Percentiles rank a stretch among this genome's conserved stretches.
These are phyloP conservation scores for Begonia loranthoides DNA, from an alignment of 306 rosid species.

Conservation along the genomic window DNA sequence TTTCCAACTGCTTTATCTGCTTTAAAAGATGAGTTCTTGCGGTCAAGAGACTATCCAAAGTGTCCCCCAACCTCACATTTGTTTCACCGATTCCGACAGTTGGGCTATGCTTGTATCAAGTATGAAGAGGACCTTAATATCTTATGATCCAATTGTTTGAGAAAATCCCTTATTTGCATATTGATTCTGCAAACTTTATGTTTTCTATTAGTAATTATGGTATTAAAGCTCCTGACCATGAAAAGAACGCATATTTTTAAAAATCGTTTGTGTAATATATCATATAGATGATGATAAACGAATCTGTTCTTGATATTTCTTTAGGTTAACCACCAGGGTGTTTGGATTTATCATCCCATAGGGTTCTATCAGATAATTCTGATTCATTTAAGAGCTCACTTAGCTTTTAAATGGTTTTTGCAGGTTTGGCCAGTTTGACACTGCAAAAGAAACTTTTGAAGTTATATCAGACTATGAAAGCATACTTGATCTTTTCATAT, in stretches of 20 bases:
- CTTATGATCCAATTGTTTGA: conserved; percentile 4
- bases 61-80: conserved; percentile 96
- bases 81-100: conserved; percentile 78
- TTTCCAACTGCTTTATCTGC: conserved; percentile 78
- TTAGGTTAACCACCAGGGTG: no score
- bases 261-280: no score
- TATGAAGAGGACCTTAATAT: conserved; percentile 25
- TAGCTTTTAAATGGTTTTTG: conserved; percentile 7
- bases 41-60: conserved; percentile 95
- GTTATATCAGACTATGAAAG: conserved; percentile 79
- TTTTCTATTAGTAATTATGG: no score
- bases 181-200: neutral
- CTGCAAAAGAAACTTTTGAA: conserved; percentile 97
- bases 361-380: neutral
- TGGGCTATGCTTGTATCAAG: conserved; percentile 94
- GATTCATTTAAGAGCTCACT: neutral
- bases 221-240: no score
- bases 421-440: conserved; percentile 98
- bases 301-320: no score
- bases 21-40: conserved; percentile 80
- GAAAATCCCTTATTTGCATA: neutral
- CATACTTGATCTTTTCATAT: conserved; percentile 87
- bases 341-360: neutral
- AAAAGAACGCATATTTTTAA: no score
- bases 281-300: no score